Base-by-base conservation (phyloP, 352 stramenopile species). In the Phytophthora podocarpi region DNA sequence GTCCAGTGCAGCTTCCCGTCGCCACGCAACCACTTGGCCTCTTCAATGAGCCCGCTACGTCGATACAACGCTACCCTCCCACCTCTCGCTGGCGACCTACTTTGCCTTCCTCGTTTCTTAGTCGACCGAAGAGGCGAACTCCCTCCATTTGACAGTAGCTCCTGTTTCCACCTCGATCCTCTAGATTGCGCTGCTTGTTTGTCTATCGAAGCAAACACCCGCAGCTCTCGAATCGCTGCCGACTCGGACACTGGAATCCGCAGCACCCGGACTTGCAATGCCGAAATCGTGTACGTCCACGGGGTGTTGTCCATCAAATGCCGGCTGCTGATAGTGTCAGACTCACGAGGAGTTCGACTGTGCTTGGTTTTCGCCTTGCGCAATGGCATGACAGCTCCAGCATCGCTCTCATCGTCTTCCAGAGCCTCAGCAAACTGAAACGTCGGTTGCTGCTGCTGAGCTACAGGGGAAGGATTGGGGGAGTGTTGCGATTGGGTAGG, bases 1-100 rank as follows among this genome's bases (percentile, higher is more conserved):
- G 64, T 76, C 82, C 82, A 91, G 35, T 72, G 63, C n/a, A 93
- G 56, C 16, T 64, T 70, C 3, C 85, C 82, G 36, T 85, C 66
- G 15, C 72, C 65, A 42, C 62, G 37, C 8, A 61, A 27, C 82
- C 82, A 91, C 34, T 64, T 75, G 28, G 78, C 81, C 34, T 87
- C 81, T 40, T 90, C 68, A 11, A 86, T 59, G 9, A 87, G 55
- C 1, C 79, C 77, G 35, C 74, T 88, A 5, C 66, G 63, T 37
- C 65, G 62, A 31, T 53, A 56, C 20, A 30, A 20, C 20, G 56
- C 40, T 12, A 50, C 11, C 20, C 28, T 49, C 28, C 51, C n/a
- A n/a, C n/a, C n/a, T n/a, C n/a, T n/a, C n/a, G n/a, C 18, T n/a
- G 31, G 18, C 15, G 20, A 26, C 21, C 32, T 53, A 6, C 21